phyloP scores from a whole-genome alignment of 2,329 filamentous ascomycete genomes.

The Albophoma yamanashiensis region DNA sequence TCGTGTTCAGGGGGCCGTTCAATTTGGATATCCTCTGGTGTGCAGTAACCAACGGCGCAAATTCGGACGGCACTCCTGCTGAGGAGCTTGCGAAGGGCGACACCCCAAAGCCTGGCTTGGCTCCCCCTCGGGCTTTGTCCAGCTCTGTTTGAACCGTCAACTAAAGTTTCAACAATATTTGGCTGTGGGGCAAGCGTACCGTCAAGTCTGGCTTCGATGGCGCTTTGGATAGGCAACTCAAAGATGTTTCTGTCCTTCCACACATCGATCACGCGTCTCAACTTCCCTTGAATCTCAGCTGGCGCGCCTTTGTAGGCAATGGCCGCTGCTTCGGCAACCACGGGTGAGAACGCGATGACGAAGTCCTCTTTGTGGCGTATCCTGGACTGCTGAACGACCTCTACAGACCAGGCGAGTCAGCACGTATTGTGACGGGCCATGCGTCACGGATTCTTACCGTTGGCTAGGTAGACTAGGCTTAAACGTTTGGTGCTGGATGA shows the following conservation, averaged over 20 bases:
- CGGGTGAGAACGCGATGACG: constrained; percentile 77
- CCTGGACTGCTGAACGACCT: constrained; percentile 94
- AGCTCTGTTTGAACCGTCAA: constrained; percentile 36
- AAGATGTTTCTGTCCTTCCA: constrained; percentile 87
- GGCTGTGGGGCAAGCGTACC: constrained; percentile 37
- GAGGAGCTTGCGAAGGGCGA: constrained; percentile 49
- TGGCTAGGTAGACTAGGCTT: constrained; percentile 88
- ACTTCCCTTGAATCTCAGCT: constrained; percentile 75
- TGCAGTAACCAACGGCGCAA: constrained; percentile 62
- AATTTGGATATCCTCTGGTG: constrained; percentile 68
- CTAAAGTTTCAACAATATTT: background rate
- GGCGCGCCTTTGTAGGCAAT: constrained; percentile 86
- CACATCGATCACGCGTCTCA: constrained; percentile 84
- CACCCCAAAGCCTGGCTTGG: constrained; percentile 39
- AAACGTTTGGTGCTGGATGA: constrained; percentile 76
- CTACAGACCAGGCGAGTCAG: constrained; percentile 31
- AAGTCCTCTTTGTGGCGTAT: constrained; percentile 90
- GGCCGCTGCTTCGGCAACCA: constrained; percentile 83
- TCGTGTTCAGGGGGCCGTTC: constrained; percentile 54
- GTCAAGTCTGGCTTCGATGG: constrained; percentile 68
- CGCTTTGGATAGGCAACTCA: constrained; percentile 65
- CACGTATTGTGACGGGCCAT: background rate
- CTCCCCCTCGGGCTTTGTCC: constrained; percentile 46
- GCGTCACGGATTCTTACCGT: constrained; percentile 46
- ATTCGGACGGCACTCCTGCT: constrained; percentile 55